Evolutionary conservation across 495 filamentous ascomycete genomes (phyloP), one percentile per base, ranked within the genome.

Genomic region (Talaromyces adpressus): DNA sequence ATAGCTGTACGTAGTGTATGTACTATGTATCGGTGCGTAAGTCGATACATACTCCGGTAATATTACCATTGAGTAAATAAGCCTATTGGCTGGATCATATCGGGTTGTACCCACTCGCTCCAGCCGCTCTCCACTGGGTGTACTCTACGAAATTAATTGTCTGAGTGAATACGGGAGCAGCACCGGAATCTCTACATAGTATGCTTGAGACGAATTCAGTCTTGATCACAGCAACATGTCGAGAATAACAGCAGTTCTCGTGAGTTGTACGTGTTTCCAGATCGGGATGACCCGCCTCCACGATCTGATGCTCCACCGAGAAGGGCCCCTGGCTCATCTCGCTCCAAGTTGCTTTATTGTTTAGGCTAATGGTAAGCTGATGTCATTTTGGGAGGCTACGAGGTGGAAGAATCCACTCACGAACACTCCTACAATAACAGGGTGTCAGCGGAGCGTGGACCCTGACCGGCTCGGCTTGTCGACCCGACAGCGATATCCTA

Each of bases 251-350:
- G 3, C 9, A 47, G 16, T 18, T 47, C 14, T 47, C n/a, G 45
- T 18, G 45, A 49, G 45, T 1, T 49, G 53, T 49, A 49, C 45
- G 45, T 49, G 45, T 49, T 49, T 9, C 45, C 18, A 49, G 45
- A 49, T 49, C 45, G 16, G n/a, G 45, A n/a, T 41, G 45, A 20
- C n/a, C 45, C 45, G 45, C 45, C 18, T 67, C 67, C 65, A 59
- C 64, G 66, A 61, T 62, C 54, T 59, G 61, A 62, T 64, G 65
- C 64, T 52, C 66, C 63, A 68, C 65, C 57, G 41, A 6, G 41
- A 45, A 18, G 18, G 41, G 41, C 18, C 12, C 41, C 16, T 49
- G 18, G n/a, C 16, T 18, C 45, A 49, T 18, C n/a, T 49, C 45
- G 45, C 45, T 49, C 16, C 45, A 7, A 22, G 6, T 18, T 49